A percentile compares a stretch with the other conserved stretches of the same genome.
These are phyloP conservation scores for Candida freyschussii DNA, from an alignment of 1,139 yeast species.

Conservation along the genomic window DNA sequence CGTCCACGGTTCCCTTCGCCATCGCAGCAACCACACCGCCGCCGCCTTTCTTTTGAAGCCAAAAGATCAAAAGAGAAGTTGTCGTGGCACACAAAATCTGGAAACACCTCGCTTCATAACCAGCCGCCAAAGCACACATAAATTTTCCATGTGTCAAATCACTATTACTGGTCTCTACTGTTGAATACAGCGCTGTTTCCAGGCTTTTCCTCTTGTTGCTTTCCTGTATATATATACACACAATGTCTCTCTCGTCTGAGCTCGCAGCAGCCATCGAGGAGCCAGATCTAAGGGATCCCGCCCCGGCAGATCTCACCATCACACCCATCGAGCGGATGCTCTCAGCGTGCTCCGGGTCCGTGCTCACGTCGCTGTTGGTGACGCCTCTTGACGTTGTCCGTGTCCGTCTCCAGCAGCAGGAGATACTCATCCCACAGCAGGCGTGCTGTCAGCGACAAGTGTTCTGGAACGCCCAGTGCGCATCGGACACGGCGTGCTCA, in stretches of 20 bases:
- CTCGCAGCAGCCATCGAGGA: slow-evolving; percentile 22
- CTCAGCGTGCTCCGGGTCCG: slow-evolving; percentile 87
- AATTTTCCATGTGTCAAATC: too few species aligned
- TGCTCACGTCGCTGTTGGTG: slow-evolving; percentile 78
- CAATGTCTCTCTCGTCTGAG: slow-evolving; percentile 18
- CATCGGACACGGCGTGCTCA: slow-evolving; percentile 3
- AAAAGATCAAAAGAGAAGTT: neutral
- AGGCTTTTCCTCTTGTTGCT: too few species aligned
- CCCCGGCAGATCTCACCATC: slow-evolving; percentile 4
- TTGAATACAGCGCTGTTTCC: too few species aligned
- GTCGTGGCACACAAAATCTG: too few species aligned
- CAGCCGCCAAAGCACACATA: too few species aligned
- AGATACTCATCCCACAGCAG: slow-evolving; percentile 44
- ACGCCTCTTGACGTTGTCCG: slow-evolving; percentile 95
- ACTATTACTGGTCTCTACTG: too few species aligned
- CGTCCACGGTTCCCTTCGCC: too few species aligned
- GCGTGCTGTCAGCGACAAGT: slow-evolving; percentile 27
- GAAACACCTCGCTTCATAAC: too few species aligned
- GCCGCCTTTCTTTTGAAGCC: too few species aligned
- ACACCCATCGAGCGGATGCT: slow-evolving; percentile 49
- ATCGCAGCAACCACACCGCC: too few species aligned
- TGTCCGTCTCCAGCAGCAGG: slow-evolving; percentile 87
- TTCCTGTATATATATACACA: too few species aligned
- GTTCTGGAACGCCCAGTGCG: slow-evolving; percentile 17
- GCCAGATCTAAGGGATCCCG: slow-evolving; percentile 9